Evolutionary conservation across 352 stramenopile genomes (phyloP).

Genomic region (Phytophthora podocarpi): DNA sequence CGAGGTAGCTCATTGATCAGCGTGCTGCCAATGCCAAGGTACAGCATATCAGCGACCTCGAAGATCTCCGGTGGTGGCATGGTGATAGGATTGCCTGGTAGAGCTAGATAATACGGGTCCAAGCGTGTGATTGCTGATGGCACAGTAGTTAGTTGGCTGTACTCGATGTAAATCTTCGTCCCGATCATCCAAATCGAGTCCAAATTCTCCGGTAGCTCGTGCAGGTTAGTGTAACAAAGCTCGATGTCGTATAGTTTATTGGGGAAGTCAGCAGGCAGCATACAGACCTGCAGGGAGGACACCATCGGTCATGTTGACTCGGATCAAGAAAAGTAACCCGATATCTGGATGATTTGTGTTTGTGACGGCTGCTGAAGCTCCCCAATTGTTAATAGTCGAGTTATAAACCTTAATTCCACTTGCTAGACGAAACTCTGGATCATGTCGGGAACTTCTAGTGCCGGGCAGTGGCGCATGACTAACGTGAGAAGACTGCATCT

Average conservation of each 20-base stretch:
- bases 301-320: slow-evolving; percentile 23
- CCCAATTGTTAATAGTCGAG: slow-evolving; percentile 35
- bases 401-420: slow-evolving; percentile 44
- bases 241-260: slow-evolving; percentile 36
- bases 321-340: slow-evolving; percentile 21
- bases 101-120: slow-evolving; percentile 19
- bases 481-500: slow-evolving; percentile 24
- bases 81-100: slow-evolving; percentile 26
- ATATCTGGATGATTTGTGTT: slow-evolving; percentile 28
- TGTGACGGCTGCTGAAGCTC: slow-evolving; percentile 29
- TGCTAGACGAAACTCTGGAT: slow-evolving; percentile 27
- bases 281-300: slow-evolving; percentile 11
- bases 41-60: slow-evolving; percentile 19
- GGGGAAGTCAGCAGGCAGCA: slow-evolving; percentile 13
- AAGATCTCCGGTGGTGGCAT: slow-evolving; percentile 24
- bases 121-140: slow-evolving; percentile 8
- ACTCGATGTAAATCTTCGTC: slow-evolving; percentile 30
- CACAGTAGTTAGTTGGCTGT: slow-evolving; percentile 20
- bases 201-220: slow-evolving; percentile 41
- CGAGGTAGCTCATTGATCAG: slow-evolving; percentile 10
- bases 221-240: slow-evolving; percentile 39
- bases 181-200: slow-evolving; percentile 40
- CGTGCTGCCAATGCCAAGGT: slow-evolving; percentile 22
- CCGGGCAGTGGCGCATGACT: slow-evolving; percentile 33
- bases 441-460: slow-evolving; percentile 22